A percentile compares a stretch with the other conserved stretches of the same genome.
phyloP scores from a whole-genome alignment of 1,139 yeast species.

The Candida freyschussii region DNA sequence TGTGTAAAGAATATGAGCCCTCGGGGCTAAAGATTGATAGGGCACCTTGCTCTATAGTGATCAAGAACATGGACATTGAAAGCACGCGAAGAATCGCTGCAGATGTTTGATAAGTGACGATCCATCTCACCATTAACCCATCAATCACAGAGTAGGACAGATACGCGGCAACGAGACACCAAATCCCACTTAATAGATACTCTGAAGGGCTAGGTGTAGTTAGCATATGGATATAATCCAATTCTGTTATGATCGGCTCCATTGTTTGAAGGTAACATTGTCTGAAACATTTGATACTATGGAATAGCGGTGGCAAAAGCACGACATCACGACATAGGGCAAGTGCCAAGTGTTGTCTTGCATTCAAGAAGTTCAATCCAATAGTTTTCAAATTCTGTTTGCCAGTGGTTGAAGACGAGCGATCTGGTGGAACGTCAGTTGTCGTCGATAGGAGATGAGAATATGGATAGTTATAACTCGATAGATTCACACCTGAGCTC shows the following conservation, averaged over 20 bases:
- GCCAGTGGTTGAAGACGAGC: not conserved
- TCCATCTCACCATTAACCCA: slow-evolving; percentile 90
- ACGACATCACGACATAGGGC: slow-evolving; percentile 73
- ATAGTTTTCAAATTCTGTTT: slow-evolving; percentile 41
- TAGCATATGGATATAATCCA: slow-evolving; percentile 10
- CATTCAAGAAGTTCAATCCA: slow-evolving; percentile 64
- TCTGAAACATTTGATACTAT: slow-evolving; percentile 51
- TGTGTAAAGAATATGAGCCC: slow-evolving; percentile 67
- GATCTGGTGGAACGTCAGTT: slow-evolving; percentile 2
- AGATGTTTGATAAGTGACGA: slow-evolving; percentile 78
- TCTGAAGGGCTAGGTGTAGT: slow-evolving; percentile 49
- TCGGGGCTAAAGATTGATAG: slow-evolving; percentile 54
- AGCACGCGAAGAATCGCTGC: slow-evolving; percentile 87
- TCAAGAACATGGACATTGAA: slow-evolving; percentile 71
- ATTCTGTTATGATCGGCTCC: not conserved
- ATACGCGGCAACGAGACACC: slow-evolving; percentile 86
- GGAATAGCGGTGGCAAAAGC: slow-evolving; percentile 56
- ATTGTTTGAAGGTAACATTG: slow-evolving; percentile 8
- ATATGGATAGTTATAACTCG: slow-evolving; percentile 1
- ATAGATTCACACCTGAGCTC: slow-evolving; percentile 1
- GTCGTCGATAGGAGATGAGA: slow-evolving; percentile 3
- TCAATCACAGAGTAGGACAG: slow-evolving; percentile 80
- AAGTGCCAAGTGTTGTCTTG: slow-evolving; percentile 70
- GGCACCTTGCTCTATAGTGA: slow-evolving; percentile 65
- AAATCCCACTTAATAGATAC: slow-evolving; percentile 63